Evolutionary conservation across 179 eudicot species (phyloP).

Genomic region (Vitellaria paradoxa): DNA sequence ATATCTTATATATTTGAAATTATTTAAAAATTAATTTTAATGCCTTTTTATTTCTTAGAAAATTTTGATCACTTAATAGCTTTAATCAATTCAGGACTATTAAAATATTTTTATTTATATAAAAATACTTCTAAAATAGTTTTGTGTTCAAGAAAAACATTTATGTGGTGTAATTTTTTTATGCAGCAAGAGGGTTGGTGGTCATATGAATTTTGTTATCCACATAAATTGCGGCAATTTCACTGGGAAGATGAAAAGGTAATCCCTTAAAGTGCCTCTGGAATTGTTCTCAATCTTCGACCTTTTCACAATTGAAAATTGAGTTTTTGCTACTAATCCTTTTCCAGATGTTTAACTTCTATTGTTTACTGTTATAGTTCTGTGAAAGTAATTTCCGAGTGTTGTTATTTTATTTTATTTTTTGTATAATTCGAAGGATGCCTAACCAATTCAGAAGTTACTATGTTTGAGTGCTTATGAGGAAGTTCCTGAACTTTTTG

Average conservation of each 20-base stretch:
- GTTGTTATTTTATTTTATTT: neutral
- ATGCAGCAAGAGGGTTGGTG: conserved; percentile 99
- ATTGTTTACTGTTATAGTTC: neutral
- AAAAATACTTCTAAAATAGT: neutral
- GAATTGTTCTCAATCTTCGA: neutral
- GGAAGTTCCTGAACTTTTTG: no score
- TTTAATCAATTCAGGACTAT: no score
- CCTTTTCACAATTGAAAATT: neutral
- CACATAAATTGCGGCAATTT: conserved; percentile 61
- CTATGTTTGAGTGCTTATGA: neutral
- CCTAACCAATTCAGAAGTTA: neutral
- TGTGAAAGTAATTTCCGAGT: neutral
- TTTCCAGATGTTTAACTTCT: neutral
- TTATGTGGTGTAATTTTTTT: neutral
- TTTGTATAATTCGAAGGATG: neutral
- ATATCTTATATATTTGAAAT: neutral
- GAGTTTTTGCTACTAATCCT: neutral
- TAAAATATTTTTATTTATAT: neutral
- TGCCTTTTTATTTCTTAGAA: neutral
- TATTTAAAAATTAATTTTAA: neutral
- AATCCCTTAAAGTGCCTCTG: conserved; percentile 2
- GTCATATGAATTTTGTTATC: conserved; percentile 87
- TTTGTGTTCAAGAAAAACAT: neutral
- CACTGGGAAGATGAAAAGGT: conserved; percentile 91
- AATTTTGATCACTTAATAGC: no score